phyloP scores from a whole-genome alignment of 2,329 filamentous ascomycete genomes.

The Davidsoniella neocaledoniae region DNA sequence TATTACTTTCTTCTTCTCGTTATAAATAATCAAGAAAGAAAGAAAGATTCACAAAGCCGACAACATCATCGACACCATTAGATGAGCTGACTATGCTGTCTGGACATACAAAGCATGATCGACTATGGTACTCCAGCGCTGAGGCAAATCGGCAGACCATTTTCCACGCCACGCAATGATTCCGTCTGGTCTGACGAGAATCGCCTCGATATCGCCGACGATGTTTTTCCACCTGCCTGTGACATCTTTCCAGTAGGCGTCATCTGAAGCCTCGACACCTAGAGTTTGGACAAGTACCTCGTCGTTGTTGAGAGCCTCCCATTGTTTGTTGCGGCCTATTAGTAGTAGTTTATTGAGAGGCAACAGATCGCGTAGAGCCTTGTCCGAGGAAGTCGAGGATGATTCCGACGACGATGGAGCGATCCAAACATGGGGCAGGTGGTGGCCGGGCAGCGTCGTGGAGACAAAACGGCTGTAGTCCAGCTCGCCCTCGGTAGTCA shows the following conservation, averaged over 20 bases:
- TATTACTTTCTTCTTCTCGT: no score
- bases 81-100: no score
- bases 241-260: neutral
- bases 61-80: neutral
- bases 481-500: neutral
- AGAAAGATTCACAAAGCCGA: neutral
- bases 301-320: neutral
- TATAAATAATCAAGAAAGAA: neutral
- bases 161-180: constrained; percentile 8
- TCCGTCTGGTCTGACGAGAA: constrained; percentile 3
- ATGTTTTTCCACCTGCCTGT: constrained; percentile 1
- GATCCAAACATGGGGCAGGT: constrained; percentile 7
- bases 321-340: neutral
- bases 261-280: neutral
- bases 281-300: constrained; percentile 3
- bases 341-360: constrained; percentile 4
- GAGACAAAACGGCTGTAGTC: neutral
- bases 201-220: neutral
- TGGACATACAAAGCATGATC: neutral
- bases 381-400: neutral
- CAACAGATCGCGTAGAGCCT: constrained; percentile 1
- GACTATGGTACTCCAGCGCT: neutral
- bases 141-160: neutral
- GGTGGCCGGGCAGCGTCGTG: constrained; percentile 3
- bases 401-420: neutral